Conservation (phyloP, 2,329 filamentous ascomycete genomes). For the Diaporthe destruens region DNA sequence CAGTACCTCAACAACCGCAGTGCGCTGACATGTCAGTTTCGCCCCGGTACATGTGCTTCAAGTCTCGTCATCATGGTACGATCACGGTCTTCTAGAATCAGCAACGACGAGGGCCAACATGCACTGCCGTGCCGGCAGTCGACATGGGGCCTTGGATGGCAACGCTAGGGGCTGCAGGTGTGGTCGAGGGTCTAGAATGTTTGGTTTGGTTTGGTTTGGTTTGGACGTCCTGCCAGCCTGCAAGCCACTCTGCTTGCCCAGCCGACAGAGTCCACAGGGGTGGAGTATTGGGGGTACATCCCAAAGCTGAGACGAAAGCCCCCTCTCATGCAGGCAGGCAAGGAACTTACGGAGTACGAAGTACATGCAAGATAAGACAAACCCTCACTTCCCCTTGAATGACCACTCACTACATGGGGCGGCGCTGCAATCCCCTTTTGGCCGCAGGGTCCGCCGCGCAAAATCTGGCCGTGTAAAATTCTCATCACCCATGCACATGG, state of each 20-base stretch:
- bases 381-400: not conserved
- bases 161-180: not conserved
- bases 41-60: not conserved
- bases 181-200: constrained; percentile 15
- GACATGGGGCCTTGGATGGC: not conserved
- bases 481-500: not conserved
- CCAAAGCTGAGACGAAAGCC: constrained; percentile 34
- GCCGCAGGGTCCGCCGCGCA: not conserved
- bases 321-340: constrained; percentile 30
- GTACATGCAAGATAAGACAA: constrained; percentile 7
- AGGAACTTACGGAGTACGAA: too few species aligned
- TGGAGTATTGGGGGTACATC: not conserved
- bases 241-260: constrained; percentile 12
- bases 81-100: constrained; percentile 5
- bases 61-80: constrained; percentile 13
- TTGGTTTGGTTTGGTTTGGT: constrained; percentile 27
- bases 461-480: not conserved
- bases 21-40: constrained; percentile 1
- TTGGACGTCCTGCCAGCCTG: constrained; percentile 21
- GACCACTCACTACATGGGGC: not conserved
- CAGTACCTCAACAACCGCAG: not conserved
- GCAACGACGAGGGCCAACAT: not conserved
- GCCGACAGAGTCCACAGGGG: not conserved
- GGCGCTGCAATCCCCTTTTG: not conserved
- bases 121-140: constrained; percentile 23